phyloP scores from a whole-genome alignment of 768 basidiomycete species.

The Suillus cothurnatus region DNA sequence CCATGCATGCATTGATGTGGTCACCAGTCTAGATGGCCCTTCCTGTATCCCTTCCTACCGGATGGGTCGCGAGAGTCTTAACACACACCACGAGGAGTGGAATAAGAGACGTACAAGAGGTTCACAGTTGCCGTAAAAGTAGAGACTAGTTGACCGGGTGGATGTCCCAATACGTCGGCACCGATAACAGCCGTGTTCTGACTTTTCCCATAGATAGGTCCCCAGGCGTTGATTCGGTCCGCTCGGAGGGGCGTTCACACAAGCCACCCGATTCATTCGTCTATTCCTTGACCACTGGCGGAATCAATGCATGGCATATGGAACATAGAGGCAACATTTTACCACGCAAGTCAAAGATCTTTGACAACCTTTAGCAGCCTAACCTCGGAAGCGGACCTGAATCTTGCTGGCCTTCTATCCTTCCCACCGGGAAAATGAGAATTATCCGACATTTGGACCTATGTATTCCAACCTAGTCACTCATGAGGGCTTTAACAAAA shows the following conservation, averaged over 20 bases:
- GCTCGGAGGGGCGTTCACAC: neutral
- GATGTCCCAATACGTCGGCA: neutral
- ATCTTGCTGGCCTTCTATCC: neutral
- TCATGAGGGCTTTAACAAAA: neutral
- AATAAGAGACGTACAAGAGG: neutral
- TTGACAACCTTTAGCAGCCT: neutral
- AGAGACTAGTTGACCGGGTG: neutral
- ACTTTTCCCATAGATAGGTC: neutral
- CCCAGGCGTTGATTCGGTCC: neutral
- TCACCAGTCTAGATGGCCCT: too few species aligned
- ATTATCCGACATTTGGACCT: neutral
- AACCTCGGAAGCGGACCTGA: neutral
- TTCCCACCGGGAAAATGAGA: neutral
- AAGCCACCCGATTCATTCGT: neutral
- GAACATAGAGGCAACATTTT: neutral
- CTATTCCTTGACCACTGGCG: neutral
- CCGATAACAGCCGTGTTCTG: neutral
- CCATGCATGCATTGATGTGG: too few species aligned
- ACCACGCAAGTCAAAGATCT: neutral
- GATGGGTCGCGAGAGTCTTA: neutral
- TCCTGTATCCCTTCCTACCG: neutral
- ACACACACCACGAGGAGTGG: neutral
- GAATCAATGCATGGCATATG: neutral
- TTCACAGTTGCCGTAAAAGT: neutral
- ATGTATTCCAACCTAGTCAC: neutral